Percentiles rank a stretch among this genome's conserved stretches.
Evolutionary conservation across 192 early-diverging fungal genomes (phyloP).

Genomic region (Linnemannia hyalina): DNA sequence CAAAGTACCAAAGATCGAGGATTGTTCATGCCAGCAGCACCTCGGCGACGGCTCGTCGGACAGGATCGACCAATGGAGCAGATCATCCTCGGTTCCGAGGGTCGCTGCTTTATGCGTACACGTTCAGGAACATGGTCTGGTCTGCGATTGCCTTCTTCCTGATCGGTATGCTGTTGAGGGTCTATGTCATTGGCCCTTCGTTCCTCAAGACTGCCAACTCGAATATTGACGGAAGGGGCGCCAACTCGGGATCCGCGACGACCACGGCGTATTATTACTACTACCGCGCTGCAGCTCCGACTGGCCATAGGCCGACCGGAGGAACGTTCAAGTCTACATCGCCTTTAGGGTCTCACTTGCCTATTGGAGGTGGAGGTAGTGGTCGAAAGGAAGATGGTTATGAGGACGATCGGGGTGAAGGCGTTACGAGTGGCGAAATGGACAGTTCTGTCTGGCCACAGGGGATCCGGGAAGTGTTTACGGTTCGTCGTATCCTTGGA

Average conservation of each 20-base stretch:
- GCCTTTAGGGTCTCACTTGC: not conserved
- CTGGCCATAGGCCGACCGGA: not conserved
- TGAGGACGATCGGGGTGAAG: not conserved
- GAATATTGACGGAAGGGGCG: not conserved
- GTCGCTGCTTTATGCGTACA: conserved; percentile 36
- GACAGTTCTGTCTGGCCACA: conserved; percentile 30
- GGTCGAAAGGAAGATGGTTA: not conserved
- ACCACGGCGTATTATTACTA: conserved; percentile 43
- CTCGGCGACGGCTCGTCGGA: not conserved
- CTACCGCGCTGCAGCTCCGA: conserved; percentile 29
- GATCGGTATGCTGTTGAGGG: conserved; percentile 32
- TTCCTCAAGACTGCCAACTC: conserved; percentile 29
- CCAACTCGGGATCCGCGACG: conserved; percentile 4
- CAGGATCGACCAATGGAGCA: conserved; percentile 49
- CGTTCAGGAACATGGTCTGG: conserved; percentile 49
- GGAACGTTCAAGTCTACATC: not conserved
- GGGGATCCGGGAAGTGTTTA: conserved; percentile 46
- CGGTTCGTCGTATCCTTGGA: conserved; percentile 33
- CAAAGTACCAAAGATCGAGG: not conserved
- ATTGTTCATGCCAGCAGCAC: not conserved
- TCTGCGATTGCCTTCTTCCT: conserved; percentile 32
- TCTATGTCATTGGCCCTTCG: conserved; percentile 53
- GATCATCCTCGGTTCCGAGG: conserved; percentile 52
- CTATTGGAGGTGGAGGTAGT: not conserved
- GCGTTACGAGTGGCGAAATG: not conserved